Conservation (phyloP, 345 rosid species). For the Hibiscus tridactylites region DNA sequence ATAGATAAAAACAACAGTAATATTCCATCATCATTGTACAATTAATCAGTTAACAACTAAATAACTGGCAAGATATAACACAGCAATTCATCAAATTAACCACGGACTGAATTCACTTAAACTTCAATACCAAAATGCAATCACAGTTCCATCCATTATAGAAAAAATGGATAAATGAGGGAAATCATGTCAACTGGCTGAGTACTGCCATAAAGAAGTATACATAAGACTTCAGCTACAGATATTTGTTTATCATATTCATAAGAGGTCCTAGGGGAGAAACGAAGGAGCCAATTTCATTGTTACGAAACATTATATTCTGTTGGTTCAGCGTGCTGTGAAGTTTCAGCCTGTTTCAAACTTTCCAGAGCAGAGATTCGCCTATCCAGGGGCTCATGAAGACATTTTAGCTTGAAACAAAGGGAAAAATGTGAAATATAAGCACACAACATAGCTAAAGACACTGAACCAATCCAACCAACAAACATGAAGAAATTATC, state of each 20-base stretch:
- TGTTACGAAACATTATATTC: slow-evolving; percentile 34
- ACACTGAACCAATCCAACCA: neutral
- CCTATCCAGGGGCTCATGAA: slow-evolving; percentile 62
- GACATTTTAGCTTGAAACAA: slow-evolving; percentile 45
- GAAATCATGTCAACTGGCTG: neutral
- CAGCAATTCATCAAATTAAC: neutral
- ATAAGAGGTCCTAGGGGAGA: neutral
- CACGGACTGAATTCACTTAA: neutral
- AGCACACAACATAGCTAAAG: neutral
- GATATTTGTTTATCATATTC: neutral
- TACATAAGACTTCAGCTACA: neutral
- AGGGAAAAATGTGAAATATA: neutral
- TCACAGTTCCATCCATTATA: neutral
- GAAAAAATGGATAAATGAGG: neutral
- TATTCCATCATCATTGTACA: neutral
- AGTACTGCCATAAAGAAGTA: neutral
- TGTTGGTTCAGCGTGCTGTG: slow-evolving; percentile 44
- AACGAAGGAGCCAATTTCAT: neutral
- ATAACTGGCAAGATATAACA: neutral
- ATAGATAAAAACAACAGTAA: neutral
- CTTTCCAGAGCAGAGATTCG: slow-evolving; percentile 70
- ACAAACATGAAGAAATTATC: neutral
- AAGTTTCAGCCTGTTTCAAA: slow-evolving; percentile 59
- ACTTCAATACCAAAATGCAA: neutral
- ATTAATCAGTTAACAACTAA: neutral